phyloP scores from a whole-genome alignment of 768 basidiomycete genomes.

The Tubosaeta sp. region DNA sequence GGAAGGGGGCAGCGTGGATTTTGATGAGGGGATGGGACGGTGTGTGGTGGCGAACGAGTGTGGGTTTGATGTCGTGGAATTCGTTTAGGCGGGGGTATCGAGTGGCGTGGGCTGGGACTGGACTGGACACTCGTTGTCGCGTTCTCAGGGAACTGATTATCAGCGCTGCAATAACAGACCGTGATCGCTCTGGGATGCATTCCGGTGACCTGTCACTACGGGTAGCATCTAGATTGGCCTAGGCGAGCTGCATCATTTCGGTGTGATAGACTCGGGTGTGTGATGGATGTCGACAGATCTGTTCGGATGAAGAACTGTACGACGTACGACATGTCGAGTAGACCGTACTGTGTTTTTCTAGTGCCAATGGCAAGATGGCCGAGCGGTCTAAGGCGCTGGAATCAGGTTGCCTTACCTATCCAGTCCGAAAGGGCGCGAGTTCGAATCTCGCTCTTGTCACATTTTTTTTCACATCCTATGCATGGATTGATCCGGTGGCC shows the following conservation, averaged over 20 bases:
- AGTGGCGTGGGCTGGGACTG: not conserved
- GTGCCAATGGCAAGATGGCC: conserved; percentile 40
- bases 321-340: not conserved
- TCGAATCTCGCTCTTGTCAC: conserved; percentile 37
- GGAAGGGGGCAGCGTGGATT: conserved; percentile 22
- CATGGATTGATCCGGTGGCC: too few species aligned
- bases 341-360: not conserved
- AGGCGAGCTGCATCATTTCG: not conserved
- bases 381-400: conserved; percentile 61
- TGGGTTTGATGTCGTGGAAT: conserved; percentile 26
- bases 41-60: conserved; percentile 23
- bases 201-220: not conserved
- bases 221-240: not conserved
- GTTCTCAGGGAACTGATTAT: too few species aligned
- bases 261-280: not conserved
- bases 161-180: not conserved
- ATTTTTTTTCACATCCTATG: conserved; percentile 4
- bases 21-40: conserved; percentile 30
- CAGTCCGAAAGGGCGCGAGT: conserved; percentile 34
- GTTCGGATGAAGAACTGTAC: not conserved
- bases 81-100: conserved; percentile 7
- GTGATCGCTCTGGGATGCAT: not conserved
- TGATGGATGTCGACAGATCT: not conserved
- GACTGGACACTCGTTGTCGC: too few species aligned
- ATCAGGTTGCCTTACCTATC: conserved; percentile 33